Evolutionary conservation across 768 basidiomycete genomes (phyloP).

Genomic region (Xerocomellus intermedius): DNA sequence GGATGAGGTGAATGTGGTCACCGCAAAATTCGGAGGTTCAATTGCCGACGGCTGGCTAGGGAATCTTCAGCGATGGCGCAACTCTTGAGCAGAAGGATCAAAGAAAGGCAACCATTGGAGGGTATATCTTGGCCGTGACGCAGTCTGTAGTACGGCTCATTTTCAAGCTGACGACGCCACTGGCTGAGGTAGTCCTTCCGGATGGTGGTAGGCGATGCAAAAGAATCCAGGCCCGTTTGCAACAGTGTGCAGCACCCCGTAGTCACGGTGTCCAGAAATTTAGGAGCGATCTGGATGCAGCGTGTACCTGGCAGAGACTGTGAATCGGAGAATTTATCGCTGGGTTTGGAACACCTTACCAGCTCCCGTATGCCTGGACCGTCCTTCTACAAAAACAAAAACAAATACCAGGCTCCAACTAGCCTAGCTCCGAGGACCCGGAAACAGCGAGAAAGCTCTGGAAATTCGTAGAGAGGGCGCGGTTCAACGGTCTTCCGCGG

Average conservation of each 20-base stretch:
- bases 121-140: background rate
- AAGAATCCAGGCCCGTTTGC: background rate
- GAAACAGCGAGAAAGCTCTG: background rate
- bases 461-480: conserved; percentile 1
- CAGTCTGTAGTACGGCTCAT: background rate
- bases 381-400: conserved; percentile 17
- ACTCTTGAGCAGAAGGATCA: background rate
- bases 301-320: conserved; percentile 4
- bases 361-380: background rate
- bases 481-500: conserved; percentile 11
- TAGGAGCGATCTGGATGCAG: background rate
- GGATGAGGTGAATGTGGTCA: background rate
- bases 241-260: background rate
- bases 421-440: background rate
- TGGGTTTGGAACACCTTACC: conserved; percentile 15
- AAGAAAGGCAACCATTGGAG: background rate
- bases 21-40: background rate
- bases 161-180: background rate
- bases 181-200: background rate
- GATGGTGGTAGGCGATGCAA: background rate
- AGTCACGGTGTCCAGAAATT: background rate
- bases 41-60: background rate
- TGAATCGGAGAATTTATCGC: conserved; percentile 22
- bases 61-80: background rate
- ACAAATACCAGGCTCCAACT: conserved; percentile 15